Evolutionary conservation across 2,329 filamentous ascomycete genomes (phyloP), one percentile per base, ranked within the genome.

Genomic region (Cytospora leucostoma): DNA sequence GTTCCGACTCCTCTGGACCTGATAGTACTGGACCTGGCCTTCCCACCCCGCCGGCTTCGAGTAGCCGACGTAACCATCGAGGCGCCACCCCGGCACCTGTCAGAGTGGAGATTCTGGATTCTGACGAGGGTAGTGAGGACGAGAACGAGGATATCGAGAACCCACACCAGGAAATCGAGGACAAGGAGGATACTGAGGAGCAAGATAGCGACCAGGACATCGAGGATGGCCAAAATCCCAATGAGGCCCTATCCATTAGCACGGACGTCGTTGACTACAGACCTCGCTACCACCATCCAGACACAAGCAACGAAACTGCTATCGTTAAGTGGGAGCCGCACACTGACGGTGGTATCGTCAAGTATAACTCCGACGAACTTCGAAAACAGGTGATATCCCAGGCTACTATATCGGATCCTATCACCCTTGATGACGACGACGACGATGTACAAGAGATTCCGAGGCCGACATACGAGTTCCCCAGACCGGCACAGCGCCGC

Each of bases 391-490:
- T 47, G 8, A 3, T 17, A 10, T 7, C 40, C 40, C 40, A n/a
- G 40, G 27, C 27, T 27, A 27, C 27, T 27, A n/a, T 44, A 3
- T 6, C 40, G 17, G 3, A 19, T 2, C 40, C 17, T 2, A 55
- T 55, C n/a, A 7, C 19, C 10, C 37, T 55, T 21, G 52, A 55
- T n/a, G 52, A 38, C 34, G 52, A 55, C 35, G 52, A 55, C 13
- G 52, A 55, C 32, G 32, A 34, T 17, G 34, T 35, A 19, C n/a
- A 55, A 17, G 52, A 55, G 17, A 55, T 35, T 34, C 52, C n/a
- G n/a, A n/a, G n/a, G n/a, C n/a, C n/a, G n/a, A n/a, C n/a, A n/a
- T n/a, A n/a, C n/a, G n/a, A n/a, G n/a, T n/a, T n/a, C n/a, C n/a
- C 32, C 3, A 35, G 11, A 21, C 35, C 52, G 52, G 32, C 52